A percentile compares a stretch with the other conserved stretches of the same genome.
Evolutionary conservation across 2,329 filamentous ascomycete genomes (phyloP).

Genomic region (Xylaria sp.): DNA sequence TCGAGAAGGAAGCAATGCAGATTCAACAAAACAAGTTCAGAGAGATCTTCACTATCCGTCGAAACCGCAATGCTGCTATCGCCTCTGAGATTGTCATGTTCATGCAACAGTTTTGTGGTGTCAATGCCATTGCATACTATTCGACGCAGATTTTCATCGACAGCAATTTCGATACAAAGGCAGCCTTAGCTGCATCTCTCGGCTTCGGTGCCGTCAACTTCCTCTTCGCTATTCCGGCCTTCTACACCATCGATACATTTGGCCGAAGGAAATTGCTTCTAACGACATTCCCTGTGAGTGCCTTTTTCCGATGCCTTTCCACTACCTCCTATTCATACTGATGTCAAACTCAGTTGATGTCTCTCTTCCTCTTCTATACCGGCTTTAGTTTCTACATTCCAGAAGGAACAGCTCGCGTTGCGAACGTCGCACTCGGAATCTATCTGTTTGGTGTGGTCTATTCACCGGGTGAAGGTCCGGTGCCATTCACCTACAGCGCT

Average conservation of each 20-base stretch:
- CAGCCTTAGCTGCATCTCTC: slow-evolving; percentile 68
- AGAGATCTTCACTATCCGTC: slow-evolving; percentile 69
- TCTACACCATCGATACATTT: slow-evolving; percentile 76
- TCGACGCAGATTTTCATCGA: slow-evolving; percentile 70
- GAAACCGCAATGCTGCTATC: slow-evolving; percentile 70
- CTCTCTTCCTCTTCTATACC: slow-evolving; percentile 59
- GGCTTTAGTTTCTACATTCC: slow-evolving; percentile 61
- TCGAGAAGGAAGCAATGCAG: slow-evolving; percentile 63
- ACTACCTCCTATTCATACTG: slow-evolving; percentile 9
- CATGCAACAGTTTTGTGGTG: slow-evolving; percentile 69
- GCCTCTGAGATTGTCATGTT: slow-evolving; percentile 74
- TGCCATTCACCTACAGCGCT: slow-evolving; percentile 74
- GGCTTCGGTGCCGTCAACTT: slow-evolving; percentile 74
- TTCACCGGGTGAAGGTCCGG: slow-evolving; percentile 70
- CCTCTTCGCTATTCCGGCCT: slow-evolving; percentile 70
- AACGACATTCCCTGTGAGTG: slow-evolving; percentile 66
- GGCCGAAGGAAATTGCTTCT: slow-evolving; percentile 72
- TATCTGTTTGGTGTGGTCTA: slow-evolving; percentile 64
- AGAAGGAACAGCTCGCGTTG: slow-evolving; percentile 53
- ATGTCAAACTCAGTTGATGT: slow-evolving; percentile 61
- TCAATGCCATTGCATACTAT: slow-evolving; percentile 62
- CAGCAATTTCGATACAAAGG: slow-evolving; percentile 61
- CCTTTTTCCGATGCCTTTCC: neutral
- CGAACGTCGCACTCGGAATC: slow-evolving; percentile 60
- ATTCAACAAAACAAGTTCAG: slow-evolving; percentile 62